Evolutionary conservation across 2,329 filamentous ascomycete species (phyloP).

Genomic region (Colletotrichum incanum): DNA sequence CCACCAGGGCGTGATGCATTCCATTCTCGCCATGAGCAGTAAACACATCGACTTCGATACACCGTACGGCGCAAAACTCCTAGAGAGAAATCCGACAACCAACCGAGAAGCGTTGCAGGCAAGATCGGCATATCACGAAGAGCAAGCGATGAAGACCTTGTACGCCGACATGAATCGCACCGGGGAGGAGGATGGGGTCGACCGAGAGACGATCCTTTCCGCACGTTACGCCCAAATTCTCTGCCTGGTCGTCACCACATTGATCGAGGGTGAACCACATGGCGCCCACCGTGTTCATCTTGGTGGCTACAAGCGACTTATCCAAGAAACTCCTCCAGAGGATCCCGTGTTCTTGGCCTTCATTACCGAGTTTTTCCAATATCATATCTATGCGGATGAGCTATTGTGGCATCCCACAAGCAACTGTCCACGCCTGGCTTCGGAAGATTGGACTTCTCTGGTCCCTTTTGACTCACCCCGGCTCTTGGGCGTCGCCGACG

Average conservation of each 20-base stretch:
- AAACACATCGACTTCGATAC: constrained; percentile 79
- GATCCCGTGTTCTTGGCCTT: constrained; percentile 77
- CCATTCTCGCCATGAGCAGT: constrained; percentile 86
- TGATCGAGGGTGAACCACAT: constrained; percentile 68
- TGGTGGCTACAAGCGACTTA: constrained; percentile 80
- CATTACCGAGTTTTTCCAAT: constrained; percentile 87
- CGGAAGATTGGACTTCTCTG: constrained; percentile 61
- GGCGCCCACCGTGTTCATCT: constrained; percentile 88
- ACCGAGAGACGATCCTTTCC: constrained; percentile 64
- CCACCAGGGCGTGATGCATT: constrained; percentile 90
- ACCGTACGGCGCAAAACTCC: constrained; percentile 68
- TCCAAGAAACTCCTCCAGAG: constrained; percentile 73
- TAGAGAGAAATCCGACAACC: constrained; percentile 65
- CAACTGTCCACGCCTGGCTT: constrained; percentile 55
- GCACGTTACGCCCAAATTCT: constrained; percentile 76
- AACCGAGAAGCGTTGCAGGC: constrained; percentile 62
- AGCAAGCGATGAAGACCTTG: constrained; percentile 68
- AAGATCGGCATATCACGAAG: constrained; percentile 70
- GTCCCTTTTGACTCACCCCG: constrained; percentile 63
- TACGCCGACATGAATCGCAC: constrained; percentile 62
- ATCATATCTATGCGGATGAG: constrained; percentile 80
- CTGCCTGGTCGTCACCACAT: constrained; percentile 71
- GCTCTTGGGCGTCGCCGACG: constrained; percentile 87
- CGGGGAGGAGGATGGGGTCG: constrained; percentile 59
- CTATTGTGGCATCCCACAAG: constrained; percentile 66